Conservation (phyloP, 1,139 yeast species). For the Saccharomyces hybrid region DNA sequence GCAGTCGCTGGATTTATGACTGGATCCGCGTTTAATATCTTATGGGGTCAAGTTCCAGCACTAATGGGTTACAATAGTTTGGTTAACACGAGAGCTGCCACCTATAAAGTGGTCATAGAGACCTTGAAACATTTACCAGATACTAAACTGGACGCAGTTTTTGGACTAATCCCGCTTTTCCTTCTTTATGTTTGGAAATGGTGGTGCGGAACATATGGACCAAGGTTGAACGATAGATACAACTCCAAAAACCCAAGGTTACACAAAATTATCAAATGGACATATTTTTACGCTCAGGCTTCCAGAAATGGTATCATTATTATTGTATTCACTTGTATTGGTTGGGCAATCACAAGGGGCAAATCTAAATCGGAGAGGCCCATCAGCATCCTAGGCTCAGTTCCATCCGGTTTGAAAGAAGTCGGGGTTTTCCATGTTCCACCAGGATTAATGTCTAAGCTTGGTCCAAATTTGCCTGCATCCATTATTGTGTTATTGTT, state of each 20-base stretch:
- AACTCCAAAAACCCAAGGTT: slow-evolving; percentile 24
- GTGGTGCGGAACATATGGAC: slow-evolving; percentile 46
- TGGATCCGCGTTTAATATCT: slow-evolving; percentile 82
- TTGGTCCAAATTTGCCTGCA: slow-evolving; percentile 79
- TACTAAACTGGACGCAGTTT: slow-evolving; percentile 75
- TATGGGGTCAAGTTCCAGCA: slow-evolving; percentile 79
- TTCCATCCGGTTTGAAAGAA: slow-evolving; percentile 73
- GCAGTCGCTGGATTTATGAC: slow-evolving; percentile 95
- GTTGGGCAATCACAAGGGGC: slow-evolving; percentile 51
- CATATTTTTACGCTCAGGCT: slow-evolving; percentile 58
- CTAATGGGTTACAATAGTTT: slow-evolving; percentile 64
- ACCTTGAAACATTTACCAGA: slow-evolving; percentile 64
- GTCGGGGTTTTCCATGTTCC: slow-evolving; percentile 70
- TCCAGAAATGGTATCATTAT: slow-evolving; percentile 77
- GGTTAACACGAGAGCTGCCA: slow-evolving; percentile 66
- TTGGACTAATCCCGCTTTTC: slow-evolving; percentile 70
- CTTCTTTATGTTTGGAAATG: slow-evolving; percentile 63
- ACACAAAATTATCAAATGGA: slow-evolving; percentile 37
- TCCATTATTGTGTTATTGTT: slow-evolving; percentile 73
- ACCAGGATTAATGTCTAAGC: slow-evolving; percentile 46
- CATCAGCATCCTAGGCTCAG: slow-evolving; percentile 60
- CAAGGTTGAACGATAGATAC: slow-evolving; percentile 44
- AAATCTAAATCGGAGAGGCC: slow-evolving; percentile 31
- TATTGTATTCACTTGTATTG: slow-evolving; percentile 66
- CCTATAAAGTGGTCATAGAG: slow-evolving; percentile 64